Base-by-base conservation (phyloP, 768 basidiomycete species). In the Phylloporus sp. region DNA sequence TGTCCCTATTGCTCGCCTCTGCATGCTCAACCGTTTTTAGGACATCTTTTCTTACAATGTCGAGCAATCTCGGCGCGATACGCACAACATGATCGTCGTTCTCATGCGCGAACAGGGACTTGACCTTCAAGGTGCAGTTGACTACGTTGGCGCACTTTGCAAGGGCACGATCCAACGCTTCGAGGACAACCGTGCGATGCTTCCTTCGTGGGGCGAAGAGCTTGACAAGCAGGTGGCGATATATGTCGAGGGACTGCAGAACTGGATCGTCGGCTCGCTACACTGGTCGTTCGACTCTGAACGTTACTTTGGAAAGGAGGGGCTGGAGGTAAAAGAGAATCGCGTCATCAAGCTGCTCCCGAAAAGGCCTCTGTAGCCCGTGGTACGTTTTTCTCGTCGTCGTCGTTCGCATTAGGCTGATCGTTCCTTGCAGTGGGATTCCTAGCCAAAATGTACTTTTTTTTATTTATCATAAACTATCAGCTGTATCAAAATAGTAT, bases 41-140 rank as follows among this genome's bases (percentile, higher is more conserved):
- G 85, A 86, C 52, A 81, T 86, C 28, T 82, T 83, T 59, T 87
- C 84, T 1, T 88, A 83, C 64, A 85, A 86, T 49, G 77, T 79
- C 35, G 86, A 87, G 58, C 85, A 86, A 62, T 76, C 83, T 3
- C 76, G 79, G 13, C 76, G 75, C 9, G 81, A 84, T 50, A 80
- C 78, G 15, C 80, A 84, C 61, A 86, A 88, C 61, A 82, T 86
- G 75, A 74, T 88, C 44, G 69, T 73, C n/a, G 80, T 86, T 41
- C 72, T 86, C 52, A 85, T 83, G 81, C 66, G 71, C 35, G 70
- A 80, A 49, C 76, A 79, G 42, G 76, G 73, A 4, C 69, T 81
- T 39, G 69, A 69, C 28, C 66, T 87, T 9, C 83, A 86, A 50
- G 67, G 71, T 27, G 84, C 85, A 4, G 63, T 87, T 23, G 77